phyloP scores from a whole-genome alignment of 83 land plant genomes.

The Diphasiastrum complanatum region DNA sequence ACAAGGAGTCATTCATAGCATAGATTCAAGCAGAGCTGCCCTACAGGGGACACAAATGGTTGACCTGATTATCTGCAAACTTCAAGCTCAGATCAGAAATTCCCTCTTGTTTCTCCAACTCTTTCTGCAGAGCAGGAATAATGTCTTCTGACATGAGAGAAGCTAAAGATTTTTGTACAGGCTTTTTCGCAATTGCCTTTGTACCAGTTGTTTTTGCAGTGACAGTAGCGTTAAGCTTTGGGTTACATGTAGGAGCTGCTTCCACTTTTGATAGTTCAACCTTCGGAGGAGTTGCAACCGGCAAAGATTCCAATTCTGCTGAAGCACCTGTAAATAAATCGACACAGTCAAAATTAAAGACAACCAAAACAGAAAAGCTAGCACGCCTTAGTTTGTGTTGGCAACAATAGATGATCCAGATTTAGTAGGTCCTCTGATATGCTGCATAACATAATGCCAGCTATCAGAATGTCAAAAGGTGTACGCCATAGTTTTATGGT shows the following conservation, averaged over 20 bases:
- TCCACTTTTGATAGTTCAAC: slow-evolving; percentile 11
- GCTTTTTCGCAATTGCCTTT: slow-evolving; percentile 32
- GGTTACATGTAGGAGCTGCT: slow-evolving; percentile 37
- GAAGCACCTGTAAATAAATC: neutral
- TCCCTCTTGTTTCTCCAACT: slow-evolving; percentile 56
- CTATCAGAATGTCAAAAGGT: too few species aligned
- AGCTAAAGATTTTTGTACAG: slow-evolving; percentile 36
- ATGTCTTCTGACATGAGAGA: slow-evolving; percentile 73
- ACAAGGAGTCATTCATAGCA: neutral
- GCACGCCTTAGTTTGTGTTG: too few species aligned
- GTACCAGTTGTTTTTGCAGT: slow-evolving; percentile 45
- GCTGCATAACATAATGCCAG: too few species aligned
- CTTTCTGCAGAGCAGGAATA: slow-evolving; percentile 53
- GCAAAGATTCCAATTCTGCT: slow-evolving; percentile 4
- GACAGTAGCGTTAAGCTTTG: slow-evolving; percentile 19
- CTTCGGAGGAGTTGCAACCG: slow-evolving; percentile 11
- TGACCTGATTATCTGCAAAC: slow-evolving; percentile 68
- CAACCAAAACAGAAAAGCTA: too few species aligned
- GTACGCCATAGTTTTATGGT: too few species aligned
- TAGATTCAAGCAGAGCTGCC: neutral
- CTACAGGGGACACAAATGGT: neutral
- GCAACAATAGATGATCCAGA: too few species aligned
- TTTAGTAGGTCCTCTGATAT: too few species aligned
- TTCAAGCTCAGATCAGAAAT: slow-evolving; percentile 45
- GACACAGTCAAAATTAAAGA: too few species aligned